Evolutionary conservation across 2,329 filamentous ascomycete species (phyloP).

Genomic region (Passalora sequoiae): DNA sequence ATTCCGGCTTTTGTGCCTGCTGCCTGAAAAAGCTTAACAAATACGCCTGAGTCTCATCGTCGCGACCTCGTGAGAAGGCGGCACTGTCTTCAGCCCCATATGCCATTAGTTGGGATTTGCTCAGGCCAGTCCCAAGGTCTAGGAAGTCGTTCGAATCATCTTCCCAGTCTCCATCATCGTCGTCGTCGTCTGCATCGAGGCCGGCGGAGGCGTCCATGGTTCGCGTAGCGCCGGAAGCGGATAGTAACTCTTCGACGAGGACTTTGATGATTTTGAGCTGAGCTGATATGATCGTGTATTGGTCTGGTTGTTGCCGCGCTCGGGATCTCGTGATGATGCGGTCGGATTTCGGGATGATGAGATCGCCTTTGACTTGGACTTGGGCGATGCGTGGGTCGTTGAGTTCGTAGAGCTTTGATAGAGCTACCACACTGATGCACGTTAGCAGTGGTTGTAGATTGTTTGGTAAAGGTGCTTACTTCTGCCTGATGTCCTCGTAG

Average conservation of each 20-base stretch:
- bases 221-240: conserved; percentile 58
- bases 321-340: conserved; percentile 92
- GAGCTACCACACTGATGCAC: conserved; percentile 70
- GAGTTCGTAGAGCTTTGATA: conserved; percentile 84
- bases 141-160: conserved; percentile 68
- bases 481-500: conserved; percentile 94
- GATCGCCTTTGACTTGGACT: conserved; percentile 83
- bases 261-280: conserved; percentile 95
- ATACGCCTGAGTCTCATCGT: conserved; percentile 87
- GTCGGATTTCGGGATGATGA: conserved; percentile 73
- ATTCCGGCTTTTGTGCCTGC: conserved; percentile 50
- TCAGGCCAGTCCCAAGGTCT: conserved; percentile 60
- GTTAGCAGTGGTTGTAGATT: conserved; percentile 8
- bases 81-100: conserved; percentile 55
- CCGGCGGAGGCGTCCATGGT: conserved; percentile 54
- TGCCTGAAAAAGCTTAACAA: conserved; percentile 73
- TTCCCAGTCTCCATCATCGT: conserved; percentile 73
- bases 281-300: conserved; percentile 80
- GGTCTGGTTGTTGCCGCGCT: conserved; percentile 80
- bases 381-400: conserved; percentile 74
- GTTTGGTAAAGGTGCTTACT: conserved; percentile 59
- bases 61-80: conserved; percentile 57
- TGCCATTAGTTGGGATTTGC: conserved; percentile 70
- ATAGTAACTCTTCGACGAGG: conserved; percentile 82
- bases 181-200: conserved; percentile 58